Evolutionary conservation across 2,329 filamentous ascomycete genomes (phyloP), one percentile per base, ranked within the genome.

Genomic region (Colletotrichum caudatum): DNA sequence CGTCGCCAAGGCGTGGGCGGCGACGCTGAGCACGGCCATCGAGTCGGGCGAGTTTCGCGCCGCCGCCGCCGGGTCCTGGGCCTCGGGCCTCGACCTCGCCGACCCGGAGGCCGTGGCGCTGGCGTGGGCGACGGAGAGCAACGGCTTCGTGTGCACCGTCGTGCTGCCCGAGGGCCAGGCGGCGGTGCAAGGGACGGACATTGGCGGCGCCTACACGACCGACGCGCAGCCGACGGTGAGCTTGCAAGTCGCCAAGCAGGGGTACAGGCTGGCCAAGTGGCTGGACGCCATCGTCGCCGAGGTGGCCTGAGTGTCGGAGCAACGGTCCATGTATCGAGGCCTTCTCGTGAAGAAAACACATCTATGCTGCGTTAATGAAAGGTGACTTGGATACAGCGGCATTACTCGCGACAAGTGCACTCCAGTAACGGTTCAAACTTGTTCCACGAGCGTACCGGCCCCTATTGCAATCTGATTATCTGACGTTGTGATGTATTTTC

Each of bases 171-270:
- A 80, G 65, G 83, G 83, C 44, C 66, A 79, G 16, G 74, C 69
- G n/a, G 78, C 79, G 20, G 79, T 85, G n/a, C 76, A 84, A 74
- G 76, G 76, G 35, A 77, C 79, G 69, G 83, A 84, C 39, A 77
- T 85, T 7, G 80, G 79, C 64, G 81, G 81, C 14, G 74, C 74
- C 14, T 84, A 84, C 74, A 83, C 82, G 62, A 80, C 80, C 41
- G 77, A 75, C 12, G 82, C 82, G 20, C 77, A 79, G 64, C 80
- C 79, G 12, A 81, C 82, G 18, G 78, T 85, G 50, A 79, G 81
- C 73, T 74, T 84, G 64, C 83, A 85, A 77, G 82, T 85, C 35
- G 82, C 83, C 11, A 85, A 85, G 78, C 82, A 82, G 63, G 83
- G 83, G 0, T 83, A 84, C 29, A 65, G 69, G 37, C 53, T 72